Evolutionary conservation across 208 protist genomes (phyloP).

Genomic region (Leishmania turanica): DNA sequence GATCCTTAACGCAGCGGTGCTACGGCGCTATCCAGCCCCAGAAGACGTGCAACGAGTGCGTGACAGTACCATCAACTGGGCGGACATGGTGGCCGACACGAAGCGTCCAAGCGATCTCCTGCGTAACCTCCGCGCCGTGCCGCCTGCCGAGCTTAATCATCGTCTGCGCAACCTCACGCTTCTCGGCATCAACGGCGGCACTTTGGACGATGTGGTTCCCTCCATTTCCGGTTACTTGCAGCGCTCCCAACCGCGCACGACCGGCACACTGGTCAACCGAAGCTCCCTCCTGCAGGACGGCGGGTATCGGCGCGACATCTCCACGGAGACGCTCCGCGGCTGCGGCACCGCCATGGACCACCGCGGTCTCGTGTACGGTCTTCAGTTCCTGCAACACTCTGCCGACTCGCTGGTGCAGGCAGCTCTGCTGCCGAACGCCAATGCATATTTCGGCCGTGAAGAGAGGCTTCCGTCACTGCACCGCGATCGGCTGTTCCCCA

Average conservation of each 20-base stretch:
- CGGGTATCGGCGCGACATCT: slow-evolving; percentile 57
- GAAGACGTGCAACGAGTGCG: not conserved
- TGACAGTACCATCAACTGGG: slow-evolving; percentile 29
- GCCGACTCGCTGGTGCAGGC: slow-evolving; percentile 66
- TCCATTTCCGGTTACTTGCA: slow-evolving; percentile 52
- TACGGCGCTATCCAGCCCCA: slow-evolving; percentile 27
- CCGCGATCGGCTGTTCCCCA: slow-evolving; percentile 61
- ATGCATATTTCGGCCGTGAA: slow-evolving; percentile 44
- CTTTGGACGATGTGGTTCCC: slow-evolving; percentile 73
- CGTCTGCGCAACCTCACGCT: slow-evolving; percentile 47
- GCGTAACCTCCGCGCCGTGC: slow-evolving; percentile 29
- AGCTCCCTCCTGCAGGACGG: slow-evolving; percentile 9
- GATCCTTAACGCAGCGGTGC: slow-evolving; percentile 42
- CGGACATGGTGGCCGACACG: slow-evolving; percentile 14
- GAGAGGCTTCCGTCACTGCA: slow-evolving; percentile 20
- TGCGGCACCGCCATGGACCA: slow-evolving; percentile 71
- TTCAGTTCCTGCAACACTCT: slow-evolving; percentile 62
- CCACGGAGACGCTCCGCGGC: slow-evolving; percentile 68
- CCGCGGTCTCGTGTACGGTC: slow-evolving; percentile 74
- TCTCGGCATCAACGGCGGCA: slow-evolving; percentile 69
- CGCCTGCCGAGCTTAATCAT: slow-evolving; percentile 32
- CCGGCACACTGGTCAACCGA: slow-evolving; percentile 22
- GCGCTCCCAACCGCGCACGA: slow-evolving; percentile 44
- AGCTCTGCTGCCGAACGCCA: slow-evolving; percentile 45
- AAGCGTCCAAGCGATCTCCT: slow-evolving; percentile 33